A percentile compares a stretch with the other conserved stretches of the same genome.
Conservation (phyloP, 768 basidiomycete genomes). For the Suillus plorans region DNA sequence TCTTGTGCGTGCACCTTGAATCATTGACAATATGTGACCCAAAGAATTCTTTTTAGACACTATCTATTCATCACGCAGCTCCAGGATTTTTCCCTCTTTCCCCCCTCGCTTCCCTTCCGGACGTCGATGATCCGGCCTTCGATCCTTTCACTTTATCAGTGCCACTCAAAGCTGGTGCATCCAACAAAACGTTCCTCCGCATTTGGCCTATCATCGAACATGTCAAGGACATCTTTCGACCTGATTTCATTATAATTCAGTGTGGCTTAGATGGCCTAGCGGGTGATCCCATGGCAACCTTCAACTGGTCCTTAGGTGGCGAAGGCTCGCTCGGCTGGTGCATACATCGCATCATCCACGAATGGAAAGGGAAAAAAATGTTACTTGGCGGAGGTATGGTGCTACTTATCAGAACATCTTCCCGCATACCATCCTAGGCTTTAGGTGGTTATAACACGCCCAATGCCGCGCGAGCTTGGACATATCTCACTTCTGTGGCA, state of each 20-base stretch:
- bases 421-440: conserved; percentile 13
- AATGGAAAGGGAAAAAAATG: conserved; percentile 62
- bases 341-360: conserved; percentile 46
- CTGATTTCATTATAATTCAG: conserved; percentile 81
- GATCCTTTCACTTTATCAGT: conserved; percentile 77
- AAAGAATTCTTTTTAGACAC: conserved; percentile 45
- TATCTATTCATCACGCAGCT: conserved; percentile 83
- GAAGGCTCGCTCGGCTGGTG: conserved; percentile 73
- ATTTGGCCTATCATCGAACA: conserved; percentile 67
- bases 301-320: conserved; percentile 66
- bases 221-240: conserved; percentile 59
- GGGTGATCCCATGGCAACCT: conserved; percentile 74
- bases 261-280: conserved; percentile 88
- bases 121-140: conserved; percentile 28
- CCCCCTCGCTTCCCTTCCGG: conserved; percentile 46
- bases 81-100: conserved; percentile 84
- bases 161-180: conserved; percentile 74
- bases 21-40: neutral
- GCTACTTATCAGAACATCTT: neutral
- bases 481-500: conserved; percentile 73
- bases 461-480: conserved; percentile 87
- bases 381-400: conserved; percentile 74
- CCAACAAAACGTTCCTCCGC: conserved; percentile 54
- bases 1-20: conserved; percentile 35
- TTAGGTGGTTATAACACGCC: conserved; percentile 81